phyloP scores from a whole-genome alignment of 2,329 filamentous ascomycete species.

The Zasmidium cellare region DNA sequence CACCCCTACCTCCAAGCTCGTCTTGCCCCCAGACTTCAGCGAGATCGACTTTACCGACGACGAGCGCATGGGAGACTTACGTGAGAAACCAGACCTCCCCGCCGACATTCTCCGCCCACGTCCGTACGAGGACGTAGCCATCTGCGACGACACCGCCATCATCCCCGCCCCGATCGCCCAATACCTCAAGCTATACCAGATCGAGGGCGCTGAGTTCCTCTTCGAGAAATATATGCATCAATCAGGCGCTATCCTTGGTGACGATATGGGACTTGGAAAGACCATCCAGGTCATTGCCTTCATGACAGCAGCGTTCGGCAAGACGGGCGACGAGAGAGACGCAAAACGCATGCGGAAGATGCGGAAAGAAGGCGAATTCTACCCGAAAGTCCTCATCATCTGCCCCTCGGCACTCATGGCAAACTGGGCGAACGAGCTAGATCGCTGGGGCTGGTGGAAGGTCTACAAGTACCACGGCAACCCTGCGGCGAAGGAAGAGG shows the following conservation, averaged over 20 bases:
- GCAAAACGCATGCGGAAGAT: slow-evolving; percentile 85
- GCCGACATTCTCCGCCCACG: slow-evolving; percentile 61
- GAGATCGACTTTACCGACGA: slow-evolving; percentile 76
- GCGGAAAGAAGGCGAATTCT: slow-evolving; percentile 69
- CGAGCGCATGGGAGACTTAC: slow-evolving; percentile 60
- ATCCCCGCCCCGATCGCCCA: slow-evolving; percentile 89
- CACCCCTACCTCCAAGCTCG: slow-evolving; percentile 9
- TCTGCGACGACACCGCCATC: slow-evolving; percentile 73
- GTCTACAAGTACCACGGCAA: slow-evolving; percentile 76
- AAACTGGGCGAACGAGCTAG: slow-evolving; percentile 87
- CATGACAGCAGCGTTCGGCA: slow-evolving; percentile 86
- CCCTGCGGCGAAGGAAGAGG: slow-evolving; percentile 48
- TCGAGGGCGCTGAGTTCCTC: slow-evolving; percentile 80
- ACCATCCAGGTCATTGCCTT: slow-evolving; percentile 96
- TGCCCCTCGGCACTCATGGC: slow-evolving; percentile 85
- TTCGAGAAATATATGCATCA: slow-evolving; percentile 90
- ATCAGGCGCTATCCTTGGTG: slow-evolving; percentile 83
- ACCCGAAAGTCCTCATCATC: slow-evolving; percentile 79
- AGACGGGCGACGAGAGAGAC: slow-evolving; percentile 86
- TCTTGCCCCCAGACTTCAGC: slow-evolving; percentile 74
- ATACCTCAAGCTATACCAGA: slow-evolving; percentile 88
- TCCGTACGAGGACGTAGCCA: slow-evolving; percentile 70
- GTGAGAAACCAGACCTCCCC: slow-evolving; percentile 70
- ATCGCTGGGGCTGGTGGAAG: slow-evolving; percentile 95
- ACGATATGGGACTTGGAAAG: slow-evolving; percentile 97